Evolutionary conservation across 148 eudicot genomes (phyloP), one percentile per base, ranked within the genome.

Genomic region (Dianthus caryophyllus): DNA sequence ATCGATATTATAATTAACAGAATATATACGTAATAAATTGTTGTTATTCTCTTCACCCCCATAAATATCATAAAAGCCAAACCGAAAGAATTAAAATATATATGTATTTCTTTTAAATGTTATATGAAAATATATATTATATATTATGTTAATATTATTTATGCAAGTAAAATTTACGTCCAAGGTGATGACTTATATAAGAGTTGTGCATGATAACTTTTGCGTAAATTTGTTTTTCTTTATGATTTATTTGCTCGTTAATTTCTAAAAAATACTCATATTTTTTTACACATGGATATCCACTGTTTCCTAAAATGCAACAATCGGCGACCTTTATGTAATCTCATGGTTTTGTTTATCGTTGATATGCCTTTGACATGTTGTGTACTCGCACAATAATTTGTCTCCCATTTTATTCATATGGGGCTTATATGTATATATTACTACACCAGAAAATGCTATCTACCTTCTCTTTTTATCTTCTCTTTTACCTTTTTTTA

Each of bases 201-300:
- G 44, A 8, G 43, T 57, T 27, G 61, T 17, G 1, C 20, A 58
- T 29, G 41, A 58, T 30, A 54, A 2, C 8, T 57, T 2, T 57
- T 56, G 50, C 22, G 30, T 39, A 44, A 26, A 20, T 61, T 9
- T 24, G 44, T 41, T 54, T 22, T 24, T n/a, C 21, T 49, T 9
- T 52, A 63, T 26, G 43, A 25, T 46, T n/a, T 69, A 51, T 48
- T 54, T 38, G 16, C 20, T 27, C 31, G n/a, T n/a, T n/a, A n/a
- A 24, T 20, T 49, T 47, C 38, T 65, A 48, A 26, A 20, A 53
- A 52, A 46, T 61, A 49, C 48, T 30, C 69, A 9, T 18, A 29
- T 3, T 29, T 21, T 69, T 75, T 75, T 70, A 69, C 78, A 75
- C 78, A 13, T 69, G 54, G 78, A 75, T 69, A 56, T 64, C 78